Evolutionary conservation across 2,329 filamentous ascomycete genomes (phyloP).

Genomic region (Pseudocercospora pini-densiflorae): DNA sequence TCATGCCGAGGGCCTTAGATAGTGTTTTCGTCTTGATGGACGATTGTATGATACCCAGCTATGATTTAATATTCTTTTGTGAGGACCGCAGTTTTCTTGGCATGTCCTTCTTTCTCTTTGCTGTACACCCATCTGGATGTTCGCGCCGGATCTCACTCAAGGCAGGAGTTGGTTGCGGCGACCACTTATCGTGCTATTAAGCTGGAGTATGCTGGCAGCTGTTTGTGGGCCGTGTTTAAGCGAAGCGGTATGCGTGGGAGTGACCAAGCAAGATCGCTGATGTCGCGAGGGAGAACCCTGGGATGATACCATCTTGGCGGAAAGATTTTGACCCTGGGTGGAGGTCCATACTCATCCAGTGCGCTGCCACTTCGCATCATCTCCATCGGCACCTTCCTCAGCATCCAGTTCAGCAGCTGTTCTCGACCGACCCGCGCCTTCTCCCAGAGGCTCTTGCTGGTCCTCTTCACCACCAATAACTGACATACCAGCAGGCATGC

Average conservation of each 20-base stretch:
- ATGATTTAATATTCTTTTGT: background rate
- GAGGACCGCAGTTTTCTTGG: background rate
- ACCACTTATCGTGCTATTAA: background rate
- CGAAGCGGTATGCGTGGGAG: background rate
- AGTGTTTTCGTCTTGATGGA: background rate
- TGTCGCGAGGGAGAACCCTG: too few relatives aligned
- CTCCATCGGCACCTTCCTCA: constrained; percentile 34
- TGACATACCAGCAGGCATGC: constrained; percentile 69
- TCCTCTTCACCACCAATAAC: constrained; percentile 60
- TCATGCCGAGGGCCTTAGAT: background rate
- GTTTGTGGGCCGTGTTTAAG: background rate
- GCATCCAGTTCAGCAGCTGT: constrained; percentile 53
- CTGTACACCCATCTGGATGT: background rate
- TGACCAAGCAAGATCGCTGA: background rate
- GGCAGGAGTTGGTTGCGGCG: too few relatives aligned
- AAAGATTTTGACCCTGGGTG: too few relatives aligned
- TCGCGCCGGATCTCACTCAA: too few relatives aligned
- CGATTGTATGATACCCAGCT: background rate
- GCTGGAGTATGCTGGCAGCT: background rate
- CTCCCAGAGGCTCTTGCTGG: constrained; percentile 37
- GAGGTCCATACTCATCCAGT: constrained; percentile 49
- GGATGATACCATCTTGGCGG: too few relatives aligned
- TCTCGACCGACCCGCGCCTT: constrained; percentile 39
- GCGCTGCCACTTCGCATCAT: constrained; percentile 59
- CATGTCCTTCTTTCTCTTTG: background rate